These are phyloP conservation scores for Didymella arachidicola DNA, from an alignment of 2,329 filamentous ascomycete genomes.

Conservation along the genomic window DNA sequence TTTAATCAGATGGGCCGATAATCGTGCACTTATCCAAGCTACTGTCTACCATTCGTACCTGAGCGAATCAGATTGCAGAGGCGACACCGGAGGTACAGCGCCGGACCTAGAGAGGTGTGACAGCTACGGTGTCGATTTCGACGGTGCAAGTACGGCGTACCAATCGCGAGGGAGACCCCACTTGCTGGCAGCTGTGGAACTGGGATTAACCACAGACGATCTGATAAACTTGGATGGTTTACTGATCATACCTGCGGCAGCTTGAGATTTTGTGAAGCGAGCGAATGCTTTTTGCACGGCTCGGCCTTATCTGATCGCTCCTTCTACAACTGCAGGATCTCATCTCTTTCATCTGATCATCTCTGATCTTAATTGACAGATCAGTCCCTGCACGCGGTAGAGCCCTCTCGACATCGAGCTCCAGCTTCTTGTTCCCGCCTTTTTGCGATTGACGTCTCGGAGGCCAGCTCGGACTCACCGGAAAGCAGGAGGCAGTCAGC, in stretches of 20 bases:
- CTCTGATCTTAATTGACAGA: constrained; percentile 3
- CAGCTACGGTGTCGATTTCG: constrained; percentile 2
- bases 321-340: constrained; percentile 27
- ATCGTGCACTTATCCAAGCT: constrained; percentile 19
- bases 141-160: background rate
- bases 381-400: constrained; percentile 6
- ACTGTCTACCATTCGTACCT: constrained; percentile 3
- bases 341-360: constrained; percentile 40
- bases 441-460: background rate
- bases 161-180: constrained; percentile 21
- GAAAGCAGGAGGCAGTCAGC: too few species aligned
- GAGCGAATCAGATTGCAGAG: constrained; percentile 10
- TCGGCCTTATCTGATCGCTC: constrained; percentile 36
- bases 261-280: constrained; percentile 15
- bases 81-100: background rate
- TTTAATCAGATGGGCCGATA: constrained; percentile 44
- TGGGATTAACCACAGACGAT: constrained; percentile 26
- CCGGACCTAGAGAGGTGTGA: constrained; percentile 3
- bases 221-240: constrained; percentile 30
- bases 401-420: background rate
- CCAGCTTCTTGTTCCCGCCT: background rate
- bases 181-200: constrained; percentile 14
- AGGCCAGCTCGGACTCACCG: too few species aligned
- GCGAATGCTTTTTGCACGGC: constrained; percentile 7
- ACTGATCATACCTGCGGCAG: constrained; percentile 4